These are phyloP conservation scores for Solanum megistacrolobum DNA, from an alignment of 257 asterid species.

Conservation along the genomic window DNA sequence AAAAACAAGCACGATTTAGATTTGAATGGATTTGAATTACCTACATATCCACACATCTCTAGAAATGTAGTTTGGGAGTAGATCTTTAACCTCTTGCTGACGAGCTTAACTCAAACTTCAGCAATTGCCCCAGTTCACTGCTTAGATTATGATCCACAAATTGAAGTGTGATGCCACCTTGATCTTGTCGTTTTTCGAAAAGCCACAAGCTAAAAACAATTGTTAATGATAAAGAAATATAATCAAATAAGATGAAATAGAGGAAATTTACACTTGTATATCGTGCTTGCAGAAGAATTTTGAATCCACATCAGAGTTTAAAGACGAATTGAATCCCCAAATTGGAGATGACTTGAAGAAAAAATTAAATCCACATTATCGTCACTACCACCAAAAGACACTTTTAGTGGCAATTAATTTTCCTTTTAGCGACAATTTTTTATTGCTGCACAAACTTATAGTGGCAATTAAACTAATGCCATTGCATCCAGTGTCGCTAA, in stretches of 20 bases:
- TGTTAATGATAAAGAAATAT: neutral
- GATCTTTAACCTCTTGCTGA: neutral
- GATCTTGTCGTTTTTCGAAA: neutral
- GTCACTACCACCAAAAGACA: too few relatives aligned
- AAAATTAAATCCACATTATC: neutral
- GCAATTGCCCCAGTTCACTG: neutral
- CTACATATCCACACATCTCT: neutral
- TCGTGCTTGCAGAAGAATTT: neutral
- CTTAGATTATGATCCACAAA: neutral
- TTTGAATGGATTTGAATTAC: too few relatives aligned
- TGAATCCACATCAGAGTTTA: too few relatives aligned
- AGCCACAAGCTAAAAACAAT: neutral
- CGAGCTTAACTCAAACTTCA: neutral
- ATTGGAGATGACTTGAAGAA: neutral
- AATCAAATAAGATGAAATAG: too few relatives aligned
- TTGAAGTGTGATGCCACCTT: neutral
- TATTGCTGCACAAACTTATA: too few relatives aligned
- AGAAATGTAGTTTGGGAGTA: neutral
- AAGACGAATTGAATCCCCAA: neutral
- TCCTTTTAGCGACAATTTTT: too few relatives aligned
- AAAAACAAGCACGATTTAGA: neutral
- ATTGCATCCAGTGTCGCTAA: too few relatives aligned
- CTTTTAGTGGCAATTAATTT: too few relatives aligned
- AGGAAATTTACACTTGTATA: neutral
- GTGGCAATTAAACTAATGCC: too few relatives aligned